Evolutionary conservation across 2,329 filamentous ascomycete species (phyloP).

Genomic region (Fusarium piperis): DNA sequence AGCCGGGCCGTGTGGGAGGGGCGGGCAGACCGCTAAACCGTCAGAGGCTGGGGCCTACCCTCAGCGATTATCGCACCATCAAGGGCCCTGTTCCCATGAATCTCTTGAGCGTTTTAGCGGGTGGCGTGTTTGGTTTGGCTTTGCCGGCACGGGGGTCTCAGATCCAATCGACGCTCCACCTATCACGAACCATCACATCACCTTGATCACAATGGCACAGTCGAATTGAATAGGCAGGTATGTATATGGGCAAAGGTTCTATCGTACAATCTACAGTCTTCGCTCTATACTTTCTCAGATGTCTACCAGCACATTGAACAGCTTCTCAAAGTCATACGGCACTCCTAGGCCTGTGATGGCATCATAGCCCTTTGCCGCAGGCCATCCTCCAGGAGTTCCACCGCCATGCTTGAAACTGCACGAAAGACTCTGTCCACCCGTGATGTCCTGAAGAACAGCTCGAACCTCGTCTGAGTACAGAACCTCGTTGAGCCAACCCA

Average conservation of each 20-base stretch:
- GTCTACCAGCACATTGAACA: conserved; percentile 48
- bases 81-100: not conserved
- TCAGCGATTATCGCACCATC: conserved; percentile 16
- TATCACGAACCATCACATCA: not conserved
- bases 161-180: not conserved
- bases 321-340: conserved; percentile 53
- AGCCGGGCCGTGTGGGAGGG: not conserved
- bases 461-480: conserved; percentile 55
- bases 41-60: not conserved
- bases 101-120: not conserved
- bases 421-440: conserved; percentile 50
- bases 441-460: conserved; percentile 54
- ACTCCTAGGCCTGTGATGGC: conserved; percentile 61
- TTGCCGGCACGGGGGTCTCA: not conserved
- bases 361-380: conserved; percentile 57
- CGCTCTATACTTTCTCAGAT: conserved; percentile 2
- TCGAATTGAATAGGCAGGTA: not conserved
- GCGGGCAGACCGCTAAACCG: conserved; percentile 22
- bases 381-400: conserved; percentile 53
- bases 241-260: not conserved
- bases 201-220: not conserved
- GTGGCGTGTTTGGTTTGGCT: conserved; percentile 4
- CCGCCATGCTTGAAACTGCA: conserved; percentile 51
- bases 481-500: conserved; percentile 64
- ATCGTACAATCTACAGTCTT: not conserved